Evolutionary conservation across 2,329 filamentous ascomycete genomes (phyloP), one percentile per base, ranked within the genome.

Genomic region (Thelonectria blattea): DNA sequence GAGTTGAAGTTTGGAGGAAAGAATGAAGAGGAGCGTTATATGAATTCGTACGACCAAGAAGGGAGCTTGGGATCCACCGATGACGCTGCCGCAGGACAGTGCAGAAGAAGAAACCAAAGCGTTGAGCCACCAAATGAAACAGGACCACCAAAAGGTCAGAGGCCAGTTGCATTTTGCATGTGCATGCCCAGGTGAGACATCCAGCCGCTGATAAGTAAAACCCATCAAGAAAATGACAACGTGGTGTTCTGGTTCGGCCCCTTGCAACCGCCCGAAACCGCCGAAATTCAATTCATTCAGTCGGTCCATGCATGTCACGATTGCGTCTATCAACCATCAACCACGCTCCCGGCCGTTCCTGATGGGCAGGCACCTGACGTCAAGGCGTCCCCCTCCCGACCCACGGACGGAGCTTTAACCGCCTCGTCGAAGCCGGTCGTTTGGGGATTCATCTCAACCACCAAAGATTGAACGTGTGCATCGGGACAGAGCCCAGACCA

Each of bases 331-430:
- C 27, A 30, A 9, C n/a, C 27, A 30, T 30, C 65, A 68, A n/a
- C n/a, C n/a, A n/a, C n/a, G n/a, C n/a, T 67, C 55, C 57, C 41
- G 43, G 51, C 17, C 6, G 67, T 69, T 39, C 67, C 68, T 71
- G 65, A 69, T 70, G 68, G 65, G 65, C 63, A 70, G 63, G 65
- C 45, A 62, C 63, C 62, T 68, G 65, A 68, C 67, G 68, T 71
- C 65, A 69, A 70, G 60, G 52, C 24, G 30, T 17, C 24, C 27
- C n/a, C n/a, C n/a, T n/a, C n/a, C n/a, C n/a, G n/a, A 20, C n/a
- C 27, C 27, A 12, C 30, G 5, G n/a, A 12, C 30, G n/a, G 24
- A n/a, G 14, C 22, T n/a, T 22, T 14, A 15, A 30, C 11, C 20
- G 22, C 10, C 43, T 47, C 43, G 24, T 27, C 27, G 27, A 30